These are phyloP conservation scores for Plasmodium berghei DNA, from an alignment of 169 alveolate species.

Conservation along the genomic window DNA sequence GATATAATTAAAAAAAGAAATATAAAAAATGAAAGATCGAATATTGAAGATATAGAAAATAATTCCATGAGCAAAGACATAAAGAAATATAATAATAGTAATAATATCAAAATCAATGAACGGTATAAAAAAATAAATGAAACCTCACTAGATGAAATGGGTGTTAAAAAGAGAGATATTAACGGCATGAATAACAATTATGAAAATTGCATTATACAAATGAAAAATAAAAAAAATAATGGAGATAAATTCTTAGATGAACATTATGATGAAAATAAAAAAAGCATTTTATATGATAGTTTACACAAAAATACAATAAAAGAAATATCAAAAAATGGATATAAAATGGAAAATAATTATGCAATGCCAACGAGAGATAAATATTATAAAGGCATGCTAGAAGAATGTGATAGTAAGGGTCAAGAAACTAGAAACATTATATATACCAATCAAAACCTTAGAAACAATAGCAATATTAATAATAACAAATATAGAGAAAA, in stretches of 20 bases:
- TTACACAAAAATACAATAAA: not conserved
- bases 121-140: not conserved
- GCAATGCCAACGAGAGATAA: constrained; percentile 29
- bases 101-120: constrained; percentile 4
- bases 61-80: not conserved
- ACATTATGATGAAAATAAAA: not conserved
- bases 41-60: constrained; percentile 5
- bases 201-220: constrained; percentile 14
- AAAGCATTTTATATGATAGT: not conserved
- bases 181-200: not conserved
- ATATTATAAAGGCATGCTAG: not conserved
- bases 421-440: not conserved
- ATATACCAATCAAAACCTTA: not conserved
- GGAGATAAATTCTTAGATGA: constrained; percentile 3
- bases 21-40: constrained; percentile 4
- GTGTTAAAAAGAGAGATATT: constrained; percentile 2
- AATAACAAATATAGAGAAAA: constrained; percentile 1
- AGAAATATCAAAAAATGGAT: constrained; percentile 9
- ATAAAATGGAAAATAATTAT: constrained; percentile 6
- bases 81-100: constrained; percentile 4
- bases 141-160: not conserved
- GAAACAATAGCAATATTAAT: not conserved
- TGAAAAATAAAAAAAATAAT: not conserved
- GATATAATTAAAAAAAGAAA: not conserved
- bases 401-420: too few relatives aligned